phyloP scores from a whole-genome alignment of 495 filamentous ascomycete genomes.

The Hypoxylon subgilvum region DNA sequence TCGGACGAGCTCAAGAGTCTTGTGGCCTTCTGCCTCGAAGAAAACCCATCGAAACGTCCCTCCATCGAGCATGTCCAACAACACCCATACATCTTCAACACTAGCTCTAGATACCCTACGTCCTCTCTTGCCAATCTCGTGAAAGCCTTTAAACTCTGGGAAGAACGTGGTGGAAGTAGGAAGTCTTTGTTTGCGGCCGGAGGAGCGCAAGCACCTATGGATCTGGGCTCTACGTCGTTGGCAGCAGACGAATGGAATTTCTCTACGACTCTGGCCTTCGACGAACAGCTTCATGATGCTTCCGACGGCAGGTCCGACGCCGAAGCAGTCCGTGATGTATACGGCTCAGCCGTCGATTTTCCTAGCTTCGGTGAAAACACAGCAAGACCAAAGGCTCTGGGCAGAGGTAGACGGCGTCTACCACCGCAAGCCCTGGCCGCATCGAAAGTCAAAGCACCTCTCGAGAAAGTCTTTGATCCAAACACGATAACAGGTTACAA shows the following conservation, averaged over 20 bases:
- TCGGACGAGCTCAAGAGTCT: constrained; percentile 76
- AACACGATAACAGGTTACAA: constrained; percentile 63
- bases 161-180: constrained; percentile 79
- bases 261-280: constrained; percentile 83
- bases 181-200: constrained; percentile 79
- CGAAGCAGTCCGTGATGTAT: constrained; percentile 58
- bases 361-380: constrained; percentile 50
- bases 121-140: constrained; percentile 74
- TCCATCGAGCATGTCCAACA: constrained; percentile 69
- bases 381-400: constrained; percentile 45
- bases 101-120: constrained; percentile 71
- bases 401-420: constrained; percentile 52
- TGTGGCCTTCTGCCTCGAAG: constrained; percentile 78
- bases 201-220: constrained; percentile 68
- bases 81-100: constrained; percentile 68
- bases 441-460: constrained; percentile 50
- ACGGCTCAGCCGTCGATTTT: constrained; percentile 56
- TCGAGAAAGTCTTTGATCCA: constrained; percentile 64
- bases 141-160: constrained; percentile 83
- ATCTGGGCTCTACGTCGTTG: constrained; percentile 46
- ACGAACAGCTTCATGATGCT: constrained; percentile 61
- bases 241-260: constrained; percentile 87
- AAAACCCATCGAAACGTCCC: constrained; percentile 75
- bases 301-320: constrained; percentile 37
- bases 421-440: constrained; percentile 56